Conservation (phyloP, 768 basidiomycete species). For the Coprinellus micaceus region DNA sequence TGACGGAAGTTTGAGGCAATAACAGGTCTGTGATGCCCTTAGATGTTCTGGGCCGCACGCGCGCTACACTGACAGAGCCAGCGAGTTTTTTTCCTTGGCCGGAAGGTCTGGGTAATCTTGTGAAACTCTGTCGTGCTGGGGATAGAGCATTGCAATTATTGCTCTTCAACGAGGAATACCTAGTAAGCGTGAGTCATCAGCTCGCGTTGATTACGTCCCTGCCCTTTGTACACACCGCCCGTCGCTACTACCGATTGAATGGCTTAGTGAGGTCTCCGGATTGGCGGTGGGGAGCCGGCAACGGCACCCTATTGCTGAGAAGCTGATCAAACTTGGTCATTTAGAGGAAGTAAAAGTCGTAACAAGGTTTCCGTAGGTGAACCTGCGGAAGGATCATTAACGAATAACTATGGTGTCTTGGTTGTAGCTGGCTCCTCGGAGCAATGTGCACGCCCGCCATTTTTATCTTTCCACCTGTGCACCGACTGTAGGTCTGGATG, state of each 20-base stretch:
- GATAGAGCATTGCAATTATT: conserved; percentile 40
- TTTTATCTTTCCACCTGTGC: conserved; percentile 45
- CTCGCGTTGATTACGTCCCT: conserved; percentile 88
- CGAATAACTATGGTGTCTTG: conserved; percentile 33
- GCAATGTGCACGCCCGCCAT: conserved; percentile 35
- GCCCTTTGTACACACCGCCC: conserved; percentile 89
- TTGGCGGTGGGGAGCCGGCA: conserved; percentile 62
- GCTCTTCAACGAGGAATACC: conserved; percentile 90
- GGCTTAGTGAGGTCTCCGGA: conserved; percentile 86
- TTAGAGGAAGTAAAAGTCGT: conserved; percentile 84
- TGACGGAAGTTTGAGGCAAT: conserved; percentile 86
- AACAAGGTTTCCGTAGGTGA: conserved; percentile 82
- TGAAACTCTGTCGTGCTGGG: conserved; percentile 24
- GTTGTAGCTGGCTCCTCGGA: conserved; percentile 30
- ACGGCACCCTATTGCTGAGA: conserved; percentile 37
- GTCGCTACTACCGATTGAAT: conserved; percentile 91
- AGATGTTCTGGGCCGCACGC: conserved; percentile 88
- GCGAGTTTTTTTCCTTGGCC: conserved; percentile 72
- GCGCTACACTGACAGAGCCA: conserved; percentile 88
- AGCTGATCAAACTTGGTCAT: conserved; percentile 24
- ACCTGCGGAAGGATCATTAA: conserved; percentile 78
- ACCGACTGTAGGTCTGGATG: conserved; percentile 28
- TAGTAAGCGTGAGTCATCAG: conserved; percentile 87
- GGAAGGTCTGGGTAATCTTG: conserved; percentile 55
- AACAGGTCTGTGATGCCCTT: conserved; percentile 91